phyloP scores from a whole-genome alignment of 495 filamentous ascomycete species.

The Tetracladium marchalianum region DNA sequence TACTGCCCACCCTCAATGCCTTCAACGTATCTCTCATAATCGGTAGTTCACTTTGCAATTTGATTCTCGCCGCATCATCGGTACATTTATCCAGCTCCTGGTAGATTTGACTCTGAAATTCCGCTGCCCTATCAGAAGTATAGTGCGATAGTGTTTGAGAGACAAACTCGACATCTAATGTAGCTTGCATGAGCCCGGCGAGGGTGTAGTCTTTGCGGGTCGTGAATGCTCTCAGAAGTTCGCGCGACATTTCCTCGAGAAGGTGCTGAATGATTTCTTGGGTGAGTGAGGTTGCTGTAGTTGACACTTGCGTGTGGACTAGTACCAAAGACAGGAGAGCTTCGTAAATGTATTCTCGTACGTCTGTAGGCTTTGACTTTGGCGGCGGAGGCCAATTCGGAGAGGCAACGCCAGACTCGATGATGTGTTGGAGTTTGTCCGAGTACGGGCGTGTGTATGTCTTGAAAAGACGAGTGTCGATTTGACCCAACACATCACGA shows the following conservation, averaged over 20 bases:
- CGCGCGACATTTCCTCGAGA: conserved; percentile 61
- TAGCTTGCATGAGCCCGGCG: conserved; percentile 87
- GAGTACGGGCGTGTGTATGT: conserved; percentile 75
- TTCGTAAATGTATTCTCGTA: conserved; percentile 80
- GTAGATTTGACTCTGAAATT: conserved; percentile 80
- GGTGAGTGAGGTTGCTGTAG: conserved; percentile 63
- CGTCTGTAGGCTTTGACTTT: conserved; percentile 55
- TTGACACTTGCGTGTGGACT: conserved; percentile 84
- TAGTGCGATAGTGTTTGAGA: conserved; percentile 85
- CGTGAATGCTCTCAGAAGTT: conserved; percentile 63
- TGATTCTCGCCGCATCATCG: conserved; percentile 68
- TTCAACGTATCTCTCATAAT: conserved; percentile 83
- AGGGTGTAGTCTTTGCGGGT: conserved; percentile 58
- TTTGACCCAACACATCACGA: conserved; percentile 77
- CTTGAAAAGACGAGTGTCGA: conserved; percentile 80
- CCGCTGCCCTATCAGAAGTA: conserved; percentile 69
- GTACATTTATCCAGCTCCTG: conserved; percentile 78
- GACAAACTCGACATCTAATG: conserved; percentile 92
- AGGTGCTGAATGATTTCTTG: conserved; percentile 68
- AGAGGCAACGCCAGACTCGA: conserved; percentile 58
- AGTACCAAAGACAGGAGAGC: conserved; percentile 73
- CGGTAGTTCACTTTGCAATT: conserved; percentile 75
- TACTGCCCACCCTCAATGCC: conserved; percentile 68
- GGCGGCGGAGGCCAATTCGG: conserved; percentile 59
- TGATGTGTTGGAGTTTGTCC: conserved; percentile 47